A percentile compares a stretch with the other conserved stretches of the same genome.
These are phyloP conservation scores for Sarcodon sp. DNA, from an alignment of 768 basidiomycete genomes.

Conservation along the genomic window DNA sequence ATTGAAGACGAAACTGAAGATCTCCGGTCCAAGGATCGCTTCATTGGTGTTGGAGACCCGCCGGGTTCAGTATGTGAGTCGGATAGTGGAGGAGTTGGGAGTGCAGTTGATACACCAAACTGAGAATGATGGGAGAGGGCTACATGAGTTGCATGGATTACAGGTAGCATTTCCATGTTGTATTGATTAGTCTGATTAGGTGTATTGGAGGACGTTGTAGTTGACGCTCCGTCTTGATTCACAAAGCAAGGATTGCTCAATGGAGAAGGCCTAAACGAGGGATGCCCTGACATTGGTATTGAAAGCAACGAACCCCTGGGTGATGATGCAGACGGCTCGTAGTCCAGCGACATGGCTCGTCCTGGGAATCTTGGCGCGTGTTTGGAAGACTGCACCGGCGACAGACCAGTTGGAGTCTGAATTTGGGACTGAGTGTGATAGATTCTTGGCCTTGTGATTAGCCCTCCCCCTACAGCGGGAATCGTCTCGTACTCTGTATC, in stretches of 20 bases:
- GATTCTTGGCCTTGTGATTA: slow-evolving; percentile 72
- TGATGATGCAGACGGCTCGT: neutral
- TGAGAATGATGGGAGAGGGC: slow-evolving; percentile 36
- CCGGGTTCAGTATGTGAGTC: slow-evolving; percentile 14
- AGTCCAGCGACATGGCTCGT: neutral
- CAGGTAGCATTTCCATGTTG: slow-evolving; percentile 7
- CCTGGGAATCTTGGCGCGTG: neutral
- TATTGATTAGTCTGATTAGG: no score
- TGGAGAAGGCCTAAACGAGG: slow-evolving; percentile 4
- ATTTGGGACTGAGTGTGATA: slow-evolving; percentile 78
- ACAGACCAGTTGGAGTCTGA: slow-evolving; percentile 27
- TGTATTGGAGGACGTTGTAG: slow-evolving; percentile 2
- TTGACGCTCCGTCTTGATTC: neutral
- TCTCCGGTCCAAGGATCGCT: slow-evolving; percentile 13
- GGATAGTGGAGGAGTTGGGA: slow-evolving; percentile 31
- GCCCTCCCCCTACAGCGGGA: slow-evolving; percentile 87
- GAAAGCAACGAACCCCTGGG: neutral
- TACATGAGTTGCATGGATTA: slow-evolving; percentile 25
- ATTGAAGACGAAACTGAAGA: slow-evolving; percentile 21
- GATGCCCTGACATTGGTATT: slow-evolving; percentile 1
- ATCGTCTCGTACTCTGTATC: slow-evolving; percentile 71
- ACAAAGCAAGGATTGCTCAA: slow-evolving; percentile 4
- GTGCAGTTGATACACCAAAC: slow-evolving; percentile 30
- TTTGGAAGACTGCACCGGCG: slow-evolving; percentile 5
- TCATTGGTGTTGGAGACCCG: slow-evolving; percentile 5